Evolutionary conservation across 2,329 filamentous ascomycete genomes (phyloP), one percentile per base, ranked within the genome.

Genomic region (Botrytis fabae): DNA sequence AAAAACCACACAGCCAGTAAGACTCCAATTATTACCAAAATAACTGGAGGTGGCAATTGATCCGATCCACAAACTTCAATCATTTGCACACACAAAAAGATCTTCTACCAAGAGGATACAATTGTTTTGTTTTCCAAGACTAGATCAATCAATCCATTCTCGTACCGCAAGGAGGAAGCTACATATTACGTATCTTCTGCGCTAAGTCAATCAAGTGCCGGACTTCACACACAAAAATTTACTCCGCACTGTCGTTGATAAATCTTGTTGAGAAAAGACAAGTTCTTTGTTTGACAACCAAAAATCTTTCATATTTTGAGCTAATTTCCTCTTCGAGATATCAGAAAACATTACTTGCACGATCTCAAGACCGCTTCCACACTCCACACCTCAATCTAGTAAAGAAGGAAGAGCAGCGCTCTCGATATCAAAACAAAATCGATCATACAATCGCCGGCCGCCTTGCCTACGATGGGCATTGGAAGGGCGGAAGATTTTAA

Each of bases 401-500:
- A 60, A 38, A 32, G 40, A 72, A 46, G 32, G 40, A 68, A 51
- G 70, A 72, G 70, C 69, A 62, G 57, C 71, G 51, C 74, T 73
- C 77, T 69, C 75, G 75, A 75, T 75, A 75, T 76, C 78, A 57
- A 60, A 42, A 38, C 42, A n/a, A 60, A 46, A 62, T 64, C 77
- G 48, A 48, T 63, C 64, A 63, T 42, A n/a, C 40, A 73, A 28
- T 66, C 72, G 68, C 68, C 68, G 72, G 77, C 76, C 70, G 71
- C 75, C 81, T 89, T 85, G 89, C 89, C 89, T 91, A 90, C 87
- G 72, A 73, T 73, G 72, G 72, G 72, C 88, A 91, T 91, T 89
- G 88, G 88, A 86, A 83, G 87, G 84, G 84, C 84, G 81, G 86
- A 86, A 82, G 89, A 91, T 77, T 91, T 91, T 84, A 87, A 91